These are phyloP conservation scores for Actinomortierella ambigua DNA, from an alignment of 371 early-diverging fungal genomes.

Conservation along the genomic window DNA sequence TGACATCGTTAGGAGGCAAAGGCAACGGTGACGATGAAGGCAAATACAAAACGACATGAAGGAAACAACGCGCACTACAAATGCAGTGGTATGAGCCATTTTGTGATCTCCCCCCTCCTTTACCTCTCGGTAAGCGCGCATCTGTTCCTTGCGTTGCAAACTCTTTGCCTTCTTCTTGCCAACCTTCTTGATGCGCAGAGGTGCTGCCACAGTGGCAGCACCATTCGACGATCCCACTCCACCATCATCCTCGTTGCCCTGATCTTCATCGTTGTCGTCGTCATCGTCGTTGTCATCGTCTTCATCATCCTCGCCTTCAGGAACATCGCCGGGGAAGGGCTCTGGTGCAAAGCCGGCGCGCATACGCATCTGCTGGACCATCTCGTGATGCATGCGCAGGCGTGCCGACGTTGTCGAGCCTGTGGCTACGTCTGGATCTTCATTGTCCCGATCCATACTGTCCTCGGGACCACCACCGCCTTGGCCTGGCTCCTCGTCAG, in stretches of 20 bases:
- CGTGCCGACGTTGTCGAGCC: slow-evolving; percentile 42
- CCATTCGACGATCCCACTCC: slow-evolving; percentile 53
- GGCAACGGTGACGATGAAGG: not conserved
- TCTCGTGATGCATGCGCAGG: slow-evolving; percentile 44
- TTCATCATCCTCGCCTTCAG: slow-evolving; percentile 7
- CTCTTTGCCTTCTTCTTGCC: slow-evolving; percentile 63
- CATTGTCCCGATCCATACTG: too few species aligned
- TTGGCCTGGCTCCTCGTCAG: slow-evolving; percentile 3
- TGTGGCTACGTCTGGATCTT: slow-evolving; percentile 8
- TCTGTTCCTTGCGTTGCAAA: slow-evolving; percentile 56
- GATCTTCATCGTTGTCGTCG: slow-evolving; percentile 6
- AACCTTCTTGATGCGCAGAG: slow-evolving; percentile 50
- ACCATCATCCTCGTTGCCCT: slow-evolving; percentile 22
- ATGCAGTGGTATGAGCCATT: slow-evolving; percentile 1
- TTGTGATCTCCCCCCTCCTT: not conserved
- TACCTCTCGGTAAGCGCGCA: slow-evolving; percentile 60
- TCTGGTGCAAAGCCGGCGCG: slow-evolving; percentile 44
- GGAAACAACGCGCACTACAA: not conserved
- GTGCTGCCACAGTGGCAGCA: slow-evolving; percentile 8
- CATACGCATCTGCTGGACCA: slow-evolving; percentile 43
- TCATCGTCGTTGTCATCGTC: slow-evolving; percentile 19
- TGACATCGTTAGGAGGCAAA: not conserved
- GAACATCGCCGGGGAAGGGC: slow-evolving; percentile 36
- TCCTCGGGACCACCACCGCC: not conserved
- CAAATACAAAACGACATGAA: not conserved